phyloP scores from a whole-genome alignment of 192 early-diverging fungal genomes.

The Allomyces arbusculus region DNA sequence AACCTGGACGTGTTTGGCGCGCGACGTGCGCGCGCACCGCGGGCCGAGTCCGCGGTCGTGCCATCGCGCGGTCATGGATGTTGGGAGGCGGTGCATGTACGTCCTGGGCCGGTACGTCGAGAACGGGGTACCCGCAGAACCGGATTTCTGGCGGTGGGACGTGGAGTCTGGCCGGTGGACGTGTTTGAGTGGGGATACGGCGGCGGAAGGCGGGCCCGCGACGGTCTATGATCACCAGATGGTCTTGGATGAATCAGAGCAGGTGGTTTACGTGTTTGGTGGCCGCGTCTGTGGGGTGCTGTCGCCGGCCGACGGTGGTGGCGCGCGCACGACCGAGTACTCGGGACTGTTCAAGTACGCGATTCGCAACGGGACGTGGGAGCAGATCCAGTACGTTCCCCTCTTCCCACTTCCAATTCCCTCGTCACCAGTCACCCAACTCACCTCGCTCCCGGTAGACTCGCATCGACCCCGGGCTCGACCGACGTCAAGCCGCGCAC shows the following conservation, averaged over 20 bases:
- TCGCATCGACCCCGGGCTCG: conserved; percentile 18
- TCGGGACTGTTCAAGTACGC: conserved; percentile 75
- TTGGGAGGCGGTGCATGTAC: background rate
- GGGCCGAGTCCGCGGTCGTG: conserved; percentile 19
- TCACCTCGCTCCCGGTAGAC: conserved; percentile 7
- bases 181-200: background rate
- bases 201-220: conserved; percentile 64
- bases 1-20: conserved; percentile 78
- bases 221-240: conserved; percentile 89
- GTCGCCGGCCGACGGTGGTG: conserved; percentile 33
- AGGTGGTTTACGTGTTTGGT: conserved; percentile 71
- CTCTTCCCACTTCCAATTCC: background rate
- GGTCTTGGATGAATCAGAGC: conserved; percentile 49
- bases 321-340: conserved; percentile 46
- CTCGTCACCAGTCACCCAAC: conserved; percentile 13
- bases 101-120: background rate
- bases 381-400: conserved; percentile 17
- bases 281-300: conserved; percentile 15
- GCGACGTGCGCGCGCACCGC: conserved; percentile 55
- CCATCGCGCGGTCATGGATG: background rate
- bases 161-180: background rate
- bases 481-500: conserved; percentile 56
- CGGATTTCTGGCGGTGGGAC: background rate
- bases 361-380: conserved; percentile 48
- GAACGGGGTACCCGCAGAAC: background rate